Conservation (phyloP, 257 asterid species). For the Nicotiana sylvestris region DNA sequence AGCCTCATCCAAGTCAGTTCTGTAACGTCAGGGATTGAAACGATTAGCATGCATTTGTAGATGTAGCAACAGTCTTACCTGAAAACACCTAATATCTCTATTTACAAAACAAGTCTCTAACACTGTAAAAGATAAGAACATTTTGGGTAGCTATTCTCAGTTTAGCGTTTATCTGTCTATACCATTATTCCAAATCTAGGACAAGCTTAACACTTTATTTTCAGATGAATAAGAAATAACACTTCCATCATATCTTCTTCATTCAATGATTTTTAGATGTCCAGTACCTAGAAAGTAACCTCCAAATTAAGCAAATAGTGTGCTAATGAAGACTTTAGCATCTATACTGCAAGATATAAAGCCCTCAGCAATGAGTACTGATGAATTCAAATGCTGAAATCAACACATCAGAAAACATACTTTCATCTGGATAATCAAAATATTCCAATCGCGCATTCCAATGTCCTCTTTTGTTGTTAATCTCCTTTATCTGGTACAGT, state of each 20-base stretch:
- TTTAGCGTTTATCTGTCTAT: background rate
- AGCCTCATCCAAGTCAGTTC: constrained; percentile 26
- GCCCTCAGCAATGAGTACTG: background rate
- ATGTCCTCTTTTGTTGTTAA: constrained; percentile 17
- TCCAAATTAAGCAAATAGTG: background rate
- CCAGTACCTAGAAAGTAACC: background rate
- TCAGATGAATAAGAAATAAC: background rate
- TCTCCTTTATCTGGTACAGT: constrained; percentile 40
- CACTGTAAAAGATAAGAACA: background rate
- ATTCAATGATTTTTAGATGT: background rate
- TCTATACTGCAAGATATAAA: background rate
- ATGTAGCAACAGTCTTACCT: background rate
- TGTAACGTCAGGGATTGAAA: constrained; percentile 17
- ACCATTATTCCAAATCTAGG: background rate
- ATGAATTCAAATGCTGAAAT: background rate
- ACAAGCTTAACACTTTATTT: background rate
- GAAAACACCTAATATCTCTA: background rate
- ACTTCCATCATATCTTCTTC: background rate
- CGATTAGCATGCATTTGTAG: background rate
- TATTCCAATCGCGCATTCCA: constrained; percentile 30
- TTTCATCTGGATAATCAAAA: constrained; percentile 58
- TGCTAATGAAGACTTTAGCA: background rate
- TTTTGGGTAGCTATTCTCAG: background rate
- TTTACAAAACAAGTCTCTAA: background rate
- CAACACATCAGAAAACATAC: constrained; percentile 25